These are phyloP conservation scores for Penicillium polonicum DNA, from an alignment of 2,329 filamentous ascomycete genomes.

Conservation along the genomic window DNA sequence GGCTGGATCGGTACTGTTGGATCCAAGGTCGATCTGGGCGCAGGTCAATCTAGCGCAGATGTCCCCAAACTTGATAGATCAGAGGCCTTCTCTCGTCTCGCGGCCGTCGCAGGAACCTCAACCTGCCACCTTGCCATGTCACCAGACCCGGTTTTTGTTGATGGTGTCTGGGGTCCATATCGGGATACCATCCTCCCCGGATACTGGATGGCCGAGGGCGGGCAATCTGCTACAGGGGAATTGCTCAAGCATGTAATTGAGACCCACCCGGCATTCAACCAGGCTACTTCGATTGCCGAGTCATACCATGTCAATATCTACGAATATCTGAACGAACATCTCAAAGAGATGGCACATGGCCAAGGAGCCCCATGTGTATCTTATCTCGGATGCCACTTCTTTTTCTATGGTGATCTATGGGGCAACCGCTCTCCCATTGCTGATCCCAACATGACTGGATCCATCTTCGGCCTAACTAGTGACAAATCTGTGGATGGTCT, in stretches of 20 bases:
- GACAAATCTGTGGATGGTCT: conserved; percentile 83
- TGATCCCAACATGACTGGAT: conserved; percentile 85
- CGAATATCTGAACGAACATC: conserved; percentile 87
- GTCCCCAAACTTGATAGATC: conserved; percentile 78
- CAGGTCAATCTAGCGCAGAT: conserved; percentile 65
- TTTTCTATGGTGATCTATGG: conserved; percentile 97
- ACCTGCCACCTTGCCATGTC: conserved; percentile 98
- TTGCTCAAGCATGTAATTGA: conserved; percentile 91
- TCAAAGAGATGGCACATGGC: conserved; percentile 71
- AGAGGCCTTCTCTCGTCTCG: conserved; percentile 88
- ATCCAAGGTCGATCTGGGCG: conserved; percentile 78
- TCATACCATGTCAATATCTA: conserved; percentile 87
- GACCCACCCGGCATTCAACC: conserved; percentile 85
- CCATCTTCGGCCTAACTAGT: conserved; percentile 77
- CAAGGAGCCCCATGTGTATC: conserved; percentile 71
- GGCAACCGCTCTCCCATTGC: conserved; percentile 91
- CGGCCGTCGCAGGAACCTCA: conserved; percentile 92
- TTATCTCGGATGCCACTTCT: conserved; percentile 88
- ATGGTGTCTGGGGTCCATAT: conserved; percentile 96
- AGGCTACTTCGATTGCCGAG: conserved; percentile 74
- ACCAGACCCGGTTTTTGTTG: conserved; percentile 85
- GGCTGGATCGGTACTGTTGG: conserved; percentile 99
- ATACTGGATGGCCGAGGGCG: conserved; percentile 96
- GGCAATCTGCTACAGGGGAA: conserved; percentile 94
- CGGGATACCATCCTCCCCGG: conserved; percentile 86